These are phyloP conservation scores for Quercus tomentella DNA, from an alignment of 331 rosid species.

Conservation along the genomic window DNA sequence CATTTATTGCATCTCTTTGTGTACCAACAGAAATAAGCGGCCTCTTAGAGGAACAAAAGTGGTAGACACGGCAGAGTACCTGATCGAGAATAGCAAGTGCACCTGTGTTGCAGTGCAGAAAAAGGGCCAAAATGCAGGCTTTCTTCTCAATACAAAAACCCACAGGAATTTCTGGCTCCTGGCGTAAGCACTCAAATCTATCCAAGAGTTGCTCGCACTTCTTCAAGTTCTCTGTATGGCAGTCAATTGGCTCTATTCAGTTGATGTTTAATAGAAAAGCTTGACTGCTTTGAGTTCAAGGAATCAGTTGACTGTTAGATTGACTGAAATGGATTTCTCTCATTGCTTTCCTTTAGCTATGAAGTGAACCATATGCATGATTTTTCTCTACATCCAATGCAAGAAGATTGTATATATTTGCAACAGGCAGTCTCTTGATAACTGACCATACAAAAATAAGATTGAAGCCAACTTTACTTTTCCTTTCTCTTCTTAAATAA, in stretches of 20 bases:
- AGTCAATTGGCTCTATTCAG: not conserved
- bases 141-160: slow-evolving; percentile 74
- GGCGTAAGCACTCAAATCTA: slow-evolving; percentile 34
- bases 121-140: slow-evolving; percentile 76
- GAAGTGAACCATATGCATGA: not conserved
- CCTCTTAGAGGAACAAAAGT: slow-evolving; percentile 33
- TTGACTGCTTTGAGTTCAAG: not conserved
- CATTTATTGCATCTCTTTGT: not conserved
- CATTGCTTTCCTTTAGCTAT: not conserved
- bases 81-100: slow-evolving; percentile 74
- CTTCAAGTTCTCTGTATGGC: not conserved
- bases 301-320: not conserved
- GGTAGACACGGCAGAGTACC: slow-evolving; percentile 70
- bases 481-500: too few species aligned
- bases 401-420: not conserved
- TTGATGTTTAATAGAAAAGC: not conserved
- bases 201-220: not conserved
- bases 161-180: slow-evolving; percentile 85
- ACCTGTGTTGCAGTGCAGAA: slow-evolving; percentile 77
- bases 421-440: not conserved
- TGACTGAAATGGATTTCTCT: not conserved
- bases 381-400: not conserved
- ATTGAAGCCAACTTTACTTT: too few species aligned
- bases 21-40: slow-evolving; percentile 40
- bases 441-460: not conserved